Conservation (phyloP, 805 yeast species). For the Yamadazyma endophytica region DNA sequence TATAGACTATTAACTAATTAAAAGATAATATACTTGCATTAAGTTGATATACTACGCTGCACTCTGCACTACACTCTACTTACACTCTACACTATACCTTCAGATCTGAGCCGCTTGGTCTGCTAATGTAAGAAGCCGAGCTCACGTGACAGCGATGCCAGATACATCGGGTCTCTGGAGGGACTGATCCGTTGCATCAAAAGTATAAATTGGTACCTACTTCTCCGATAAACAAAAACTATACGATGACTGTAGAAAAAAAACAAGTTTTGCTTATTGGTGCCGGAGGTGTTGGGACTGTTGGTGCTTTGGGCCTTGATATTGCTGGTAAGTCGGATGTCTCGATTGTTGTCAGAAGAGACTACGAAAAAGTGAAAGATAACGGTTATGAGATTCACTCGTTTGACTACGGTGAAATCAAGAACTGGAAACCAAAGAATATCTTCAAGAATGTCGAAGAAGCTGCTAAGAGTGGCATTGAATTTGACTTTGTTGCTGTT, state of each 20-base stretch:
- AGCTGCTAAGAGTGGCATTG: conserved; percentile 20
- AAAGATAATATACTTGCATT: too few species aligned
- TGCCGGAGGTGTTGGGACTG: conserved; percentile 83
- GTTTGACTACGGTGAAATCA: conserved; percentile 27
- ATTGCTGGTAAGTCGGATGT: conserved; percentile 40
- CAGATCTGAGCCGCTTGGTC: background rate
- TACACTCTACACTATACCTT: background rate
- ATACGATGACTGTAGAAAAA: too few species aligned
- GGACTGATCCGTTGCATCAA: too few species aligned
- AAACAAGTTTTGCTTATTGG: conserved; percentile 67
- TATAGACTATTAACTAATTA: too few species aligned
- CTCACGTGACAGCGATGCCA: too few species aligned
- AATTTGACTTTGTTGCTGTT: conserved; percentile 34
- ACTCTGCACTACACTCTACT: too few species aligned
- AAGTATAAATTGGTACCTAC: too few species aligned
- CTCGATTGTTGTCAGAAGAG: conserved; percentile 35
- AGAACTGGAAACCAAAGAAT: conserved; percentile 27
- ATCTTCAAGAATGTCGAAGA: conserved; percentile 25
- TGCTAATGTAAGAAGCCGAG: too few species aligned
- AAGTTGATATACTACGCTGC: too few species aligned
- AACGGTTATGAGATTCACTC: conserved; percentile 32
- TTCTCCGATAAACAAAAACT: conserved; percentile 35
- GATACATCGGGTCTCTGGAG: too few species aligned
- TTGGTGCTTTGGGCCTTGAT: conserved; percentile 63
- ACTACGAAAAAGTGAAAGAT: conserved; percentile 23